phyloP scores from a whole-genome alignment of 768 basidiomycete species.

The Lactarius trivialis region DNA sequence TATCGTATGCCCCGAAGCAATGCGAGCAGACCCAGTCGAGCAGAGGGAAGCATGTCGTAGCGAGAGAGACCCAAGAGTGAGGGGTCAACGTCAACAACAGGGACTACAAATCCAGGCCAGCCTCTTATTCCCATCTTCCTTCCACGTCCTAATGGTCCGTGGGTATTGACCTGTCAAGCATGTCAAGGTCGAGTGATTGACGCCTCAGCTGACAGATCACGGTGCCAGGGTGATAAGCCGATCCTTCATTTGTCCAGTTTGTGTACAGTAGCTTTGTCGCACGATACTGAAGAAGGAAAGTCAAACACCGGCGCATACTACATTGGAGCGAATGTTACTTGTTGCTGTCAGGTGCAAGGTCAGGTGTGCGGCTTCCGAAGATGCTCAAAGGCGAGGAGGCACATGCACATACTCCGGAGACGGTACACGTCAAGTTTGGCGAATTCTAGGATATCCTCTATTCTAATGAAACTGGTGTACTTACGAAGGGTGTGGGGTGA shows the following conservation, averaged over 20 bases:
- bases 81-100: not conserved
- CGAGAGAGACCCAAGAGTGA: not conserved
- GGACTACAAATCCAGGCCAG: not conserved
- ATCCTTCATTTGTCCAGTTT: not conserved
- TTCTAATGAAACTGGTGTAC: not conserved
- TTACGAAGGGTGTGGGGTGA: not conserved
- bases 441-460: conserved; percentile 47
- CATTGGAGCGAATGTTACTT: not conserved
- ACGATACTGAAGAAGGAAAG: not conserved
- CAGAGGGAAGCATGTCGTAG: not conserved
- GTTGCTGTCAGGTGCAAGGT: conserved; percentile 33
- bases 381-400: conserved; percentile 84
- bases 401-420: conserved; percentile 66
- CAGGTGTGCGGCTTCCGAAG: conserved; percentile 72
- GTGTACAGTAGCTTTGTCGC: not conserved
- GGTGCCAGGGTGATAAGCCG: not conserved
- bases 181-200: not conserved
- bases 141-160: not conserved
- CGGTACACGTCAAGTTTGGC: conserved; percentile 81
- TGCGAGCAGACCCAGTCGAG: not conserved
- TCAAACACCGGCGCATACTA: not conserved
- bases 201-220: not conserved
- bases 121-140: not conserved
- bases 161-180: not conserved
- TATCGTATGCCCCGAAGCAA: not conserved